Conservation (phyloP, 2,329 filamentous ascomycete genomes). For the Chrysoporthe cubensis region DNA sequence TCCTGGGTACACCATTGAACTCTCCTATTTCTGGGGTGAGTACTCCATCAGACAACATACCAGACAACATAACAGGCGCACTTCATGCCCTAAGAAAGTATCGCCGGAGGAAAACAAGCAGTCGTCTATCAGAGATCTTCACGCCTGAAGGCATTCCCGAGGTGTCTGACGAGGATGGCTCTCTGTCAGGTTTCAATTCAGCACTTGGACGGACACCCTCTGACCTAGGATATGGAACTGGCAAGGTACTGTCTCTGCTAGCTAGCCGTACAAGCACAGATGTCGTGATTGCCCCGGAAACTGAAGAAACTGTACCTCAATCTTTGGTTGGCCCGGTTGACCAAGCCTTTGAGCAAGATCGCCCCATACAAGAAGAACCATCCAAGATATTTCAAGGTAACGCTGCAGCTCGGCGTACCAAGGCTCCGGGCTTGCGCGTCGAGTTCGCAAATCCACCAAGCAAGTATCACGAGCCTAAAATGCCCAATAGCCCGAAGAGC, state of each 20-base stretch:
- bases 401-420: background rate
- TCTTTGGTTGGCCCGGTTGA: too few species aligned
- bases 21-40: background rate
- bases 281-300: background rate
- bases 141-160: constrained; percentile 9
- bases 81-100: background rate
- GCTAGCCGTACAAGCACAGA: background rate
- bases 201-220: background rate
- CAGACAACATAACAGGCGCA: background rate
- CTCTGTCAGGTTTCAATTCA: background rate
- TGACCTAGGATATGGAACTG: background rate
- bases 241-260: background rate
- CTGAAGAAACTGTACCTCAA: background rate
- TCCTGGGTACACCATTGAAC: background rate
- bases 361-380: background rate
- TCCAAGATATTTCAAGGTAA: background rate
- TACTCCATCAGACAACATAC: background rate
- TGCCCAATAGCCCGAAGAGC: background rate
- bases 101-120: constrained; percentile 16
- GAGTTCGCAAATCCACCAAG: background rate
- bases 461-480: background rate
- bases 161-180: background rate
- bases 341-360: background rate
- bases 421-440: background rate
- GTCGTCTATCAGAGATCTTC: constrained; percentile 13